A percentile compares a stretch with the other conserved stretches of the same genome.
Conservation (phyloP, 1,284 basidiomycete genomes). For the Lentinula novae-zelandiae region DNA sequence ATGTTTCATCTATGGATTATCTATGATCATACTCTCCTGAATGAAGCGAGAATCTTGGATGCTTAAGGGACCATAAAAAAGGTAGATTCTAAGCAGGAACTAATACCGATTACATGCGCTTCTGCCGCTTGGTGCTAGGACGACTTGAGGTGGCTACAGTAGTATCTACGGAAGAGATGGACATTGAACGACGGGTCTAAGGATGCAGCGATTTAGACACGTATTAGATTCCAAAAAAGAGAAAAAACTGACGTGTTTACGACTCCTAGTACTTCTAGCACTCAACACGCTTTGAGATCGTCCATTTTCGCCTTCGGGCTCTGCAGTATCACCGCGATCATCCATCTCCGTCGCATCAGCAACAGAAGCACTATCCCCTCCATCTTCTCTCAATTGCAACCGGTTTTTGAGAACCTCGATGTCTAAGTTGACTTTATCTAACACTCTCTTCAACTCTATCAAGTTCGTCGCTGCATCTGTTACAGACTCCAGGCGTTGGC, state of each 20-base stretch:
- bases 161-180: slow-evolving; percentile 65
- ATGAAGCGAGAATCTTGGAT: no score
- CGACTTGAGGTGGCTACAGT: slow-evolving; percentile 46
- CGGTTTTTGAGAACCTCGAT: slow-evolving; percentile 67
- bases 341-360: slow-evolving; percentile 28
- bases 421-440: slow-evolving; percentile 85
- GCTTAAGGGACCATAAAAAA: no score
- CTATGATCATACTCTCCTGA: background rate
- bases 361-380: slow-evolving; percentile 27
- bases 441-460: slow-evolving; percentile 84
- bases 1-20: background rate
- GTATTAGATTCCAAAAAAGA: background rate
- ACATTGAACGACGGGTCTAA: slow-evolving; percentile 58
- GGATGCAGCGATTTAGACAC: background rate
- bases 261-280: slow-evolving; percentile 49
- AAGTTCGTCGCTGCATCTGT: slow-evolving; percentile 69
- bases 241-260: slow-evolving; percentile 49
- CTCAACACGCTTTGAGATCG: slow-evolving; percentile 67
- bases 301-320: slow-evolving; percentile 44
- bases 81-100: background rate
- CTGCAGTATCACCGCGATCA: slow-evolving; percentile 35
- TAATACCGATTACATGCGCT: slow-evolving; percentile 33
- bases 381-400: slow-evolving; percentile 52
- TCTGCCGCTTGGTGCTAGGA: slow-evolving; percentile 55
- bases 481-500: slow-evolving; percentile 68